Evolutionary conservation across 2,329 filamentous ascomycete genomes (phyloP), one percentile per base, ranked within the genome.

Genomic region (Pochonia chlamydosporia): DNA sequence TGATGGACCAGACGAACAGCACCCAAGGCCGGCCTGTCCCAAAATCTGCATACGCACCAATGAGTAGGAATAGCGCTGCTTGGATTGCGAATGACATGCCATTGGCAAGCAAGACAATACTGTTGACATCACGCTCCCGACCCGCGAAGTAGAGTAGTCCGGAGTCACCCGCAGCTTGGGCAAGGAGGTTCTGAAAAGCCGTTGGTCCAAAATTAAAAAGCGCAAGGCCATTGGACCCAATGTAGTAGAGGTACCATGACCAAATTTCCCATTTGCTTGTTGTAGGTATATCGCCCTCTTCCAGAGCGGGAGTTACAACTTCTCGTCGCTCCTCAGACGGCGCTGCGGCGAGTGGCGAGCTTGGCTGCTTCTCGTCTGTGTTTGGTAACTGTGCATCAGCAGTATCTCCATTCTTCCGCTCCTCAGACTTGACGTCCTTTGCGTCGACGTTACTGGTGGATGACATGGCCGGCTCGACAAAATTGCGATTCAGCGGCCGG

Each of bases 51-150:
- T 74, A 76, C 0, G 70, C 69, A 45, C 76, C 76, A 3, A 79
- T 68, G 49, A 71, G 55, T 23, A 80, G 63, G 56, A 80, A 78
- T 5, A 80, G 57, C 7, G 78, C 71, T 24, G 81, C 75, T 59
- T 87, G 83, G 30, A 84, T 74, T 2, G 82, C 81, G 58, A 87
- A 87, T 14, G 76, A 81, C 47, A 86, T 79, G 45, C 84, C 83
- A 56, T 86, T 86, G 59, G 74, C 73, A 0, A 85, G 68, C 7
- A 87, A 67, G 4, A 87, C 79, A 46, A 86, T 81, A 48, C 76
- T 81, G 60, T 83, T 82, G 56, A 84, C 76, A n/a, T 78, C 78
- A 46, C 80, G 73, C 21, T 71, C 62, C 31, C 66, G 66, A 13
- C 82, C 81, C 1, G 75, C 74, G 50, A 85, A 85, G 2, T 57